A percentile compares a stretch with the other conserved stretches of the same genome.
Evolutionary conservation across 2,329 filamentous ascomycete genomes (phyloP).

Genomic region (Parastagonospora nodorum): DNA sequence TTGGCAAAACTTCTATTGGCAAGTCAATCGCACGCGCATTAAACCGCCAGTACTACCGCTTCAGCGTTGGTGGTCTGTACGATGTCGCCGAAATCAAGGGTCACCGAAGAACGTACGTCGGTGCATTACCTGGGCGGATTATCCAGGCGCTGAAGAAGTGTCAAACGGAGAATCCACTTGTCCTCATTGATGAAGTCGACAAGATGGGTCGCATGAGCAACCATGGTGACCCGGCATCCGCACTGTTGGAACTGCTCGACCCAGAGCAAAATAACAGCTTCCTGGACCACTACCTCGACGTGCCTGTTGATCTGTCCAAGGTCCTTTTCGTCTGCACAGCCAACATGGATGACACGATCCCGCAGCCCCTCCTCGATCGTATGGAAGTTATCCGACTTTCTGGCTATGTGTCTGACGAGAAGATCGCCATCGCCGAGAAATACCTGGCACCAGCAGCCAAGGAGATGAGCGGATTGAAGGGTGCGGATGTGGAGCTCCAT

Average conservation of each 20-base stretch:
- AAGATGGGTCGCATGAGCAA: slow-evolving; percentile 97
- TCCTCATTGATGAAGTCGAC: slow-evolving; percentile 96
- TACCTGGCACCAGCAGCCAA: slow-evolving; percentile 95
- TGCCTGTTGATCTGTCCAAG: slow-evolving; percentile 95
- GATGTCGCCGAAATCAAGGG: slow-evolving; percentile 99
- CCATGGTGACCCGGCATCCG: slow-evolving; percentile 86
- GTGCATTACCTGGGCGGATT: slow-evolving; percentile 91
- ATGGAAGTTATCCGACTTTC: slow-evolving; percentile 98
- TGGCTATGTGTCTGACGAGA: slow-evolving; percentile 96
- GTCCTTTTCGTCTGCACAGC: slow-evolving; percentile 98
- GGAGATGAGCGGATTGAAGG: slow-evolving; percentile 85
- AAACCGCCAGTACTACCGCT: slow-evolving; percentile 96
- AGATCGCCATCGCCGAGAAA: slow-evolving; percentile 95
- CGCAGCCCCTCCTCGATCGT: slow-evolving; percentile 86
- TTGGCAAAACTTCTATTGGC: slow-evolving; percentile 98
- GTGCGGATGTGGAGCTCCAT: slow-evolving; percentile 85
- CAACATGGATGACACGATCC: slow-evolving; percentile 98
- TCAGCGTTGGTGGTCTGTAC: slow-evolving; percentile 94
- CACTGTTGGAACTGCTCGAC: slow-evolving; percentile 89
- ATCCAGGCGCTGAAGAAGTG: slow-evolving; percentile 99
- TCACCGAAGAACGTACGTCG: slow-evolving; percentile 93
- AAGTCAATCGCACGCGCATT: slow-evolving; percentile 96
- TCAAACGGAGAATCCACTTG: slow-evolving; percentile 95
- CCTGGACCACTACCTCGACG: slow-evolving; percentile 97
- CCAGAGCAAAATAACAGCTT: slow-evolving; percentile 98